Evolutionary conservation across 495 filamentous ascomycete species (phyloP), one percentile per base, ranked within the genome.

Genomic region (Hypomontagnella submonticulosa): DNA sequence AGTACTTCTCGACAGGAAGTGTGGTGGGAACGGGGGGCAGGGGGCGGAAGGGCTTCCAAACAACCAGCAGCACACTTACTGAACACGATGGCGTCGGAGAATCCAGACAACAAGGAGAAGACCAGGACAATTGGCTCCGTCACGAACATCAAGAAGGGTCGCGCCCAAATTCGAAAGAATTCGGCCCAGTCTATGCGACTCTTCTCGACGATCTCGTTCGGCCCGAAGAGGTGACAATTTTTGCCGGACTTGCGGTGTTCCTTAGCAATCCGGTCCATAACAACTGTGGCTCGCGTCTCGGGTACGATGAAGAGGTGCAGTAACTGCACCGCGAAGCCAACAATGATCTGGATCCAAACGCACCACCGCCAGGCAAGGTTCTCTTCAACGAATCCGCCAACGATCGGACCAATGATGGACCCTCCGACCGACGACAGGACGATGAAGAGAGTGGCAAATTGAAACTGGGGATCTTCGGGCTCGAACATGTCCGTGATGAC

Each of bases 401-500:
- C 72, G 7, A 88, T 78, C 8, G 85, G 84, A 0, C 86, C 86
- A 11, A 89, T 37, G 9, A 68, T 59, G 7, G 68, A 67, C 0
- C 68, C 68, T 4, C 58, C 73, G 36, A 87, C 79, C 0, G 84
- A 86, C 7, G 86, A 87, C 61, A 89, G 83, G 37, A 89, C 86
- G 44, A 89, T 79, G 58, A 81, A 87, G 15, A 82, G 81, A 2
- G 87, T 85, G 9, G 86, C 86, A 55, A 87, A 84, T 62, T 88
- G 84, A 13, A 59, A 49, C 33, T 13, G 23, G 57, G 88, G 85
- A 10, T 81, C 73, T 59, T 88, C 82, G 1, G 84, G 70, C 47
- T 87, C 83, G 82, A 83, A 89, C 63, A 89, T 76, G 71, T 89
- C 86, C 0, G 85, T 81, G 60, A 89, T 79, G 75, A 88, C 85